Percentiles rank a stretch among this genome's conserved stretches.
phyloP scores from a whole-genome alignment of 176 grass and related monocot species.

The Lolium rigidum region DNA sequence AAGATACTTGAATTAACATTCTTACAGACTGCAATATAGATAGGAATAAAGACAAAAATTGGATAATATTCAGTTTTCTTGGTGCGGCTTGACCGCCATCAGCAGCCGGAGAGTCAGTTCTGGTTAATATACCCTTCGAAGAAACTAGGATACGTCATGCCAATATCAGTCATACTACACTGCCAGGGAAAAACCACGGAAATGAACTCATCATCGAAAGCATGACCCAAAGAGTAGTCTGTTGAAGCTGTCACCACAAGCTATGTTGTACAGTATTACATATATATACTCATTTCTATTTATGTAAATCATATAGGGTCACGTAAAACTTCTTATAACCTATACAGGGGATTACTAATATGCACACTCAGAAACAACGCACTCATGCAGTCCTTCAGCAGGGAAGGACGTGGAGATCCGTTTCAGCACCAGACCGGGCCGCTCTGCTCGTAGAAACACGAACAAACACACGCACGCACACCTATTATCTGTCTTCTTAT shows the following conservation, averaged over 20 bases:
- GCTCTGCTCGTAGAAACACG: constrained; percentile 33
- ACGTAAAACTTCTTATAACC: constrained; percentile 35
- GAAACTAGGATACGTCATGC: not conserved
- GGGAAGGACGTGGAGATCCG: constrained; percentile 25
- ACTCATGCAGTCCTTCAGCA: constrained; percentile 28
- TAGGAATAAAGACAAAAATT: not conserved
- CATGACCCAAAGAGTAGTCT: not conserved
- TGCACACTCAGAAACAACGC: constrained; percentile 26
- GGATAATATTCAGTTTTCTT: not conserved
- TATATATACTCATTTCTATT: constrained; percentile 41
- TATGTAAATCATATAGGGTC: constrained; percentile 39
- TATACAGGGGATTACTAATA: constrained; percentile 49
- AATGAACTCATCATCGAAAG: not conserved
- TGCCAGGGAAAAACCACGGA: not conserved
- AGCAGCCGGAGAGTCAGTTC: too few species aligned
- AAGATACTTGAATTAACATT: not conserved
- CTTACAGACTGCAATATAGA: not conserved
- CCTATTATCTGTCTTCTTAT: constrained; percentile 39
- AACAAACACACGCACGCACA: constrained; percentile 30
- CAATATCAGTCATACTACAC: not conserved
- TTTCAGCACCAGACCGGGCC: constrained; percentile 54
- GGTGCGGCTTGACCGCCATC: too few species aligned
- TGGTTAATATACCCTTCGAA: not conserved
- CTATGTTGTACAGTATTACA: too few species aligned
- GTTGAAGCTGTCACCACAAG: too few species aligned